Evolutionary conservation across 1,139 yeast genomes (phyloP), one percentile per base, ranked within the genome.

Genomic region (Candida buenavistaensis): DNA sequence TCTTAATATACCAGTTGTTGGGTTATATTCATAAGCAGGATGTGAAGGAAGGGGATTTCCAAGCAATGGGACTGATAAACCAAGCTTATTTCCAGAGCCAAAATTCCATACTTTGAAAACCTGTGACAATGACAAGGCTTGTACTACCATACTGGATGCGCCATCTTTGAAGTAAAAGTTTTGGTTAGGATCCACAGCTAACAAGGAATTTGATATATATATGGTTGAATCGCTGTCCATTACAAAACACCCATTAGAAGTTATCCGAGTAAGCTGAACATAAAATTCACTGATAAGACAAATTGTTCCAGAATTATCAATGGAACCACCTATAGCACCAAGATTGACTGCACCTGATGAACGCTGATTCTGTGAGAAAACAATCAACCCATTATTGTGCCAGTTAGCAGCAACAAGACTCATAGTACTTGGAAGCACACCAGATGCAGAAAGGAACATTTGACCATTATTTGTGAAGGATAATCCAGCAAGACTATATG

Each of bases 171-270:
- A 45, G 38, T 52, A 55, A 30, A 59, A 46, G 2, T 48, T 48
- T 44, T 60, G 66, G 16, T 45, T 38, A 5, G 44, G 21, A 11
- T 45, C 43, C 14, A 52, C 37, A 3, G 51, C 32, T 15, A 49
- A 39, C 9, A 47, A 27, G 0, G 57, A 37, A 28, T 48, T 47
- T 8, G 57, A 43, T 26, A 58, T 37, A 38, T 44, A 53, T 10
- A 57, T 40, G 28, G 47, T 44, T 12, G 64, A 51, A 28, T 51
- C 42, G 2, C 12, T 31, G 28, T 57, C 55, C 28, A 55, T 50
- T 30, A 52, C 48, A 19, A 59, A 38, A 48, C 68, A 62, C 33
- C 68, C 68, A 23, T 40, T 20, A 32, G 68, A 68, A 62, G 50
- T 17, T 6, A 17, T 17, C n/a, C n/a, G n/a, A n/a, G n/a, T n/a